A percentile compares a stretch with the other conserved stretches of the same genome.
These are phyloP conservation scores for Fonsecaea pedrosoi DNA, from an alignment of 2,329 filamentous ascomycete species.

Conservation along the genomic window DNA sequence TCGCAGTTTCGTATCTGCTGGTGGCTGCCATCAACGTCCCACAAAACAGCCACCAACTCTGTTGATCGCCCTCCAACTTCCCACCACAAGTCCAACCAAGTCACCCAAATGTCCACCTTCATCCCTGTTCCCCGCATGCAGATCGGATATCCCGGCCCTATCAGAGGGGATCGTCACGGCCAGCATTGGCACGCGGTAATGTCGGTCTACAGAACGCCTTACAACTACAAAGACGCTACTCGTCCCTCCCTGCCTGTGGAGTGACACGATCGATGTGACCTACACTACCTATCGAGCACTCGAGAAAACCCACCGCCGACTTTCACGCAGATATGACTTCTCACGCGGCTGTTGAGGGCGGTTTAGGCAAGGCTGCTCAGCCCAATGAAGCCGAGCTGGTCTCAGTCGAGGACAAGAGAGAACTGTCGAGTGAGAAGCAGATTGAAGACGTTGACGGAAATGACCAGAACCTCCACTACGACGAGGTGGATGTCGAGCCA, in stretches of 20 bases:
- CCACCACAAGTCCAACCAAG: constrained; percentile 2
- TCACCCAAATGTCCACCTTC: background rate
- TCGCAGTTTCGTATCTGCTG: background rate
- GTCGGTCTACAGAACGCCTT: constrained; percentile 5
- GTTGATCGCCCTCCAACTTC: background rate
- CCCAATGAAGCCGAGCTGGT: constrained; percentile 7
- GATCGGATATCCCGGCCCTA: constrained; percentile 5
- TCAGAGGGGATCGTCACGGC: background rate
- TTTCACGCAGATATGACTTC: constrained; percentile 10
- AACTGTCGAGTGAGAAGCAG: constrained; percentile 24
- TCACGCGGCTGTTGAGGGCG: constrained; percentile 3
- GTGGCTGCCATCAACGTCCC: background rate
- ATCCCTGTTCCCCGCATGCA: constrained; percentile 11
- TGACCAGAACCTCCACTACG: constrained; percentile 30
- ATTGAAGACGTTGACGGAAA: constrained; percentile 24
- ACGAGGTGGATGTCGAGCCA: constrained; percentile 35
- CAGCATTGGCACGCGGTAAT: constrained; percentile 14
- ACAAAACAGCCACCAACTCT: background rate
- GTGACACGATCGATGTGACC: background rate
- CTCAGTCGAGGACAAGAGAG: constrained; percentile 20
- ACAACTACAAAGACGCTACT: constrained; percentile 14
- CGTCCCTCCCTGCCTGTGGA: background rate
- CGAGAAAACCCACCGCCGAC: background rate
- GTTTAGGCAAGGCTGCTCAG: constrained; percentile 12
- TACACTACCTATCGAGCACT: background rate